Evolutionary conservation across 2,329 filamentous ascomycete species (phyloP).

Genomic region (Emergomyces orientalis): DNA sequence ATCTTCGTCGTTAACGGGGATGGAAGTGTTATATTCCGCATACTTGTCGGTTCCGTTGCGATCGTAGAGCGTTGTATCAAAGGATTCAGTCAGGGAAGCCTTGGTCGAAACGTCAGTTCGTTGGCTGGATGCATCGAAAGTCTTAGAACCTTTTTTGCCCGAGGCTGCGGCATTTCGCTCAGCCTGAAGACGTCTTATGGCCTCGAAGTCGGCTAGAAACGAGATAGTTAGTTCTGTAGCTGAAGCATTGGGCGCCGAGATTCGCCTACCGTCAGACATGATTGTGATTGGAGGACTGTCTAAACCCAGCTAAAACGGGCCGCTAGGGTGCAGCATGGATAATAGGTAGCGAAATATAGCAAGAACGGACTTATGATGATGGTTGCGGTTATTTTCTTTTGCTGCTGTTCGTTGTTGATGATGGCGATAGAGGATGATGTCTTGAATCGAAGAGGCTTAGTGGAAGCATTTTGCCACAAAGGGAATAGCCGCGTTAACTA

Average conservation of each 20-base stretch:
- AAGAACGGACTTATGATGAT: constrained; percentile 17
- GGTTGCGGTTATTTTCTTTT: background rate
- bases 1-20: constrained; percentile 68
- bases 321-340: constrained; percentile 22
- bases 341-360: constrained; percentile 27
- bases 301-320: constrained; percentile 21
- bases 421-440: background rate
- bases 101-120: constrained; percentile 78
- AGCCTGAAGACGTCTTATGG: constrained; percentile 77
- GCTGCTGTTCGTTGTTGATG: background rate
- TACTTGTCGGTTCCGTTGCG: constrained; percentile 68
- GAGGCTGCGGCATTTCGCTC: constrained; percentile 78
- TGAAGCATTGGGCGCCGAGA: constrained; percentile 10
- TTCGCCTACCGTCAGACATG: constrained; percentile 38
- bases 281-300: constrained; percentile 19
- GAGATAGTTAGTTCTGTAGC: constrained; percentile 18
- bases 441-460: background rate
- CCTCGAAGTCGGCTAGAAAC: constrained; percentile 65
- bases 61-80: constrained; percentile 83
- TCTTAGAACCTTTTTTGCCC: constrained; percentile 69
- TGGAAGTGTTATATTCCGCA: constrained; percentile 81
- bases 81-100: constrained; percentile 76
- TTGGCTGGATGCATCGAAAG: constrained; percentile 69
- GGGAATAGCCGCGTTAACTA: background rate
- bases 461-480: background rate